Evolutionary conservation across 345 rosid species (phyloP).

Genomic region (Atalantia buxifolia): DNA sequence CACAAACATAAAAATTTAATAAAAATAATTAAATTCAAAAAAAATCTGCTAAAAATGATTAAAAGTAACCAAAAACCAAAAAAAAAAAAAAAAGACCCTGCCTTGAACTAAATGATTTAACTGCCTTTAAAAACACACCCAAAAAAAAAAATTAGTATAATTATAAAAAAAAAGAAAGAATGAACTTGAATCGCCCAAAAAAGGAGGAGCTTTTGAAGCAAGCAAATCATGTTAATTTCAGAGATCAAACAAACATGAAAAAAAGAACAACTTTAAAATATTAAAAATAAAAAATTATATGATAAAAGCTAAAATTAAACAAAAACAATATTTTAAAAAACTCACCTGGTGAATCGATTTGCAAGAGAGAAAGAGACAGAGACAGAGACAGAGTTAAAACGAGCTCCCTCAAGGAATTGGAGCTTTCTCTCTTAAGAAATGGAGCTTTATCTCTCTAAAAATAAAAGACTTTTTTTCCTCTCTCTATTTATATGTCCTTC

Average conservation of each 20-base stretch:
- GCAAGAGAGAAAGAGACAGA: constrained; percentile 22
- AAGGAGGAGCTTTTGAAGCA: not conserved
- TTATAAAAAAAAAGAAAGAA: not conserved
- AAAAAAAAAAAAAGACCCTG: not conserved
- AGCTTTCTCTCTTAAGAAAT: constrained; percentile 3
- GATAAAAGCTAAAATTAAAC: constrained; percentile 19
- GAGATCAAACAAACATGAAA: constrained; percentile 19
- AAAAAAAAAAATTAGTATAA: constrained; percentile 13
- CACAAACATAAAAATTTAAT: not conserved
- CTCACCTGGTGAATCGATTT: constrained; percentile 32
- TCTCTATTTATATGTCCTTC: not conserved
- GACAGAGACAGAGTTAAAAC: constrained; percentile 5
- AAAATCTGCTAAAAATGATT: constrained; percentile 24
- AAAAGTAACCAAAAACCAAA: not conserved
- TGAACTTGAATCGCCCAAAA: constrained; percentile 12
- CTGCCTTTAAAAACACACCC: constrained; percentile 18
- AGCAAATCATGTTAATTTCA: constrained; percentile 29
- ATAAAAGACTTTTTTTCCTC: not conserved
- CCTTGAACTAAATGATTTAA: constrained; percentile 41
- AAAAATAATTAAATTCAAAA: not conserved
- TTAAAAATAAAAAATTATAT: constrained; percentile 15
- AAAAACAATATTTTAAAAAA: constrained; percentile 18
- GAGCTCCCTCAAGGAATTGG: constrained; percentile 20
- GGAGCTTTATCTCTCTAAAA: not conserved
- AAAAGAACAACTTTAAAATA: not conserved